A percentile compares a stretch with the other conserved stretches of the same genome.
Evolutionary conservation across 148 eudicot species (phyloP).

Genomic region (Arctostaphylos glauca): DNA sequence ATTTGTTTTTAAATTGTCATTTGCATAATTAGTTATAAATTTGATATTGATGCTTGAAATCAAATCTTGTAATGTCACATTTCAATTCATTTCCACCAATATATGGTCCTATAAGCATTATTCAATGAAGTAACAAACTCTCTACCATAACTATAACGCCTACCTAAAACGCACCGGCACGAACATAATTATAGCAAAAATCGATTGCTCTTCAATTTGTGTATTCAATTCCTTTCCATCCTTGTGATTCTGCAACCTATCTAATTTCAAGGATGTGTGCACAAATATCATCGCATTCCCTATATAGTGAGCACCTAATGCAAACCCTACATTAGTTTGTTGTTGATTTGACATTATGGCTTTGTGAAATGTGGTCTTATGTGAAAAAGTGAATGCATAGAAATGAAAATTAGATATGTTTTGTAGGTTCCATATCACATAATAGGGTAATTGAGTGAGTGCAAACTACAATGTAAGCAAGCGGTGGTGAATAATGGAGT

Average conservation of each 20-base stretch:
- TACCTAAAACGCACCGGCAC: neutral
- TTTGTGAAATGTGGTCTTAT: neutral
- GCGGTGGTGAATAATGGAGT: neutral
- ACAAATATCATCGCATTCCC: neutral
- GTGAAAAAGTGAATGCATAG: neutral
- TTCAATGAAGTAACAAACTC: neutral
- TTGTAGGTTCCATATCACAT: neutral
- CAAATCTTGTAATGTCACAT: neutral
- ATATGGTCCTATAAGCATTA: neutral
- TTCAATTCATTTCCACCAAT: neutral
- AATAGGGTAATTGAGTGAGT: neutral
- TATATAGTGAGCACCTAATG: neutral
- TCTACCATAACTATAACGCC: neutral
- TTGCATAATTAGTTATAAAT: neutral
- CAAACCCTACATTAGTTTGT: neutral
- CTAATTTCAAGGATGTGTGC: neutral
- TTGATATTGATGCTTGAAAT: neutral
- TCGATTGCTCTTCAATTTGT: neutral
- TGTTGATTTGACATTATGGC: neutral
- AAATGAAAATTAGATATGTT: neutral
- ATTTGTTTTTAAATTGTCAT: neutral
- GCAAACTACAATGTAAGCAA: neutral
- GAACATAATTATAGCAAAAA: neutral
- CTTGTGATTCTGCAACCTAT: neutral
- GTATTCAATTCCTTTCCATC: neutral